Conservation (phyloP, 2,329 filamentous ascomycete species). For the Nemania bipapillata region DNA sequence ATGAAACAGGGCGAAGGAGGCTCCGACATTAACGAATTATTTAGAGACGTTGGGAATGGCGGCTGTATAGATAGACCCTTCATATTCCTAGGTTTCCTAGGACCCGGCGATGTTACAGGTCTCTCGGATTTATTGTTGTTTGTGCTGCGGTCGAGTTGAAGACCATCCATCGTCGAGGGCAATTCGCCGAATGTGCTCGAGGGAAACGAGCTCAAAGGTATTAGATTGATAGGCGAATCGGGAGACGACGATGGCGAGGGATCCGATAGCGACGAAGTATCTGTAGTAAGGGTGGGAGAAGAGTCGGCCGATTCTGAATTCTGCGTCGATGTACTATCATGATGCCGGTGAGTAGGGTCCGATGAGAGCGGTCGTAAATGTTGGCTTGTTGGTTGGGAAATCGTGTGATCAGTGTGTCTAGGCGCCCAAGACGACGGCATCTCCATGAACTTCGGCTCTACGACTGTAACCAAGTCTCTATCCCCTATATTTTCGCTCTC, state of each 20-base stretch:
- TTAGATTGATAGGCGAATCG: conserved; percentile 82
- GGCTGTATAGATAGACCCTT: conserved; percentile 84
- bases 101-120: conserved; percentile 75
- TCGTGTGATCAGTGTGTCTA: conserved; percentile 46
- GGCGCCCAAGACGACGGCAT: conserved; percentile 56
- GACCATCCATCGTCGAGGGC: conserved; percentile 58
- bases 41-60: conserved; percentile 60
- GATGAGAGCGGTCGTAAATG: conserved; percentile 56
- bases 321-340: conserved; percentile 81
- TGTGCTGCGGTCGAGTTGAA: conserved; percentile 54
- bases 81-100: conserved; percentile 80
- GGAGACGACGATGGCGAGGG: conserved; percentile 91
- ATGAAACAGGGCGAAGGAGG: conserved; percentile 81
- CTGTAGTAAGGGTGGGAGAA: conserved; percentile 90
- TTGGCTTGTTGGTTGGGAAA: conserved; percentile 53
- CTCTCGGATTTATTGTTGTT: conserved; percentile 56
- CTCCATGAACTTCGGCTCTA: conserved; percentile 64
- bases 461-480: conserved; percentile 64
- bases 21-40: conserved; percentile 67
- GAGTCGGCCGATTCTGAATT: conserved; percentile 88
- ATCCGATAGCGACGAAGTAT: conserved; percentile 89
- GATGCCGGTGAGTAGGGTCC: conserved; percentile 72
- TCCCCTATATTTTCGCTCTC: conserved; percentile 67
- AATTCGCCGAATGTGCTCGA: conserved; percentile 66
- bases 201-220: conserved; percentile 75